Base-by-base conservation (phyloP, 2,329 filamentous ascomycete genomes). In the Fusarium decemcellulare region DNA sequence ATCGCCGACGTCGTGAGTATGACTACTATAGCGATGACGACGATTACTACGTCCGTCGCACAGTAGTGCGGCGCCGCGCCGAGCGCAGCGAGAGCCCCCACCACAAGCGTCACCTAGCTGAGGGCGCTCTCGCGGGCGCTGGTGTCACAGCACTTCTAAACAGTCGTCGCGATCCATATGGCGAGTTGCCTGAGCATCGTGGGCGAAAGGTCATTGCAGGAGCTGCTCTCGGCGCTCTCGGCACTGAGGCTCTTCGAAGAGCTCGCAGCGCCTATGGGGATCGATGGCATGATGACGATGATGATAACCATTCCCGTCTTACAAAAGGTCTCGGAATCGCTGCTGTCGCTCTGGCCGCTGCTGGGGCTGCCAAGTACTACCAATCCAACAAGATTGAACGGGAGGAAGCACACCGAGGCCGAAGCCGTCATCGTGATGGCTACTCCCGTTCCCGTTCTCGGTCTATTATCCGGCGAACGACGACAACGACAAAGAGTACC, bases 341-440 rank as follows among this genome's bases (percentile, higher is more conserved):
- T 9, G 89, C 88, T 10, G 88, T 89, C 23, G 89, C 88, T 15
- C 82, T 91, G 27, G 89, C 89, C 8, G 87, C 90, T 18, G 88
- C 89, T 5, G 89, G 89, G n/a, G 89, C 89, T 6, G 85, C 88
- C 66, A 90, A 91, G 74, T 90, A 90, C 73, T 86, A 88, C 75
- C 86, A 90, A 67, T 84, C 86, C 70, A 87, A 84, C 77, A 90
- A 88, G 73, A 77, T 86, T 46, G 87, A 90, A 46, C 88, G 86
- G 73, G 89, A 90, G 67, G 88, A 91, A 71, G 77, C 83, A 14
- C 80, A 67, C 32, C 86, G 89, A 52, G 89, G 89, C 10, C 86
- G 88, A 46, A 86, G 85, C 71, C 83, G 86, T 43, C 82, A 86
- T 40, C 77, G 79, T 39, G 78, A 79, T 56, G 79, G 80, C 40